These are phyloP conservation scores for Acanthamoeba healyi DNA, from an alignment of 208 protist genomes.

Conservation along the genomic window DNA sequence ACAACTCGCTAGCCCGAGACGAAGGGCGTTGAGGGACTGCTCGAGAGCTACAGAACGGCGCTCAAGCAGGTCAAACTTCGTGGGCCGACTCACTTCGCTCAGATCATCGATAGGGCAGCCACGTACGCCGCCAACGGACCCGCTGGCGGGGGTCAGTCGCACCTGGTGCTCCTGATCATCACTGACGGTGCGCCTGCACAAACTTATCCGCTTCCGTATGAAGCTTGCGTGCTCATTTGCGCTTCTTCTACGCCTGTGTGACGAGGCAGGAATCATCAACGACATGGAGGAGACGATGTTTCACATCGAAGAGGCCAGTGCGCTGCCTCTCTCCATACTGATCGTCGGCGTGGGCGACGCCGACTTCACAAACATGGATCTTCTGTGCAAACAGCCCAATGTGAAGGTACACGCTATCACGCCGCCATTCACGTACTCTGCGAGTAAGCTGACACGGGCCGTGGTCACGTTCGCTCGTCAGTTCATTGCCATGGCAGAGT, in stretches of 20 bases:
- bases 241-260: neutral
- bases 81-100: conserved; percentile 91
- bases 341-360: conserved; percentile 72
- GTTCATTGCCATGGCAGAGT: conserved; percentile 35
- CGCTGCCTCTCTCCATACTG: conserved; percentile 62
- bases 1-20: conserved; percentile 82
- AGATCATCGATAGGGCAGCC: conserved; percentile 10
- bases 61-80: conserved; percentile 84
- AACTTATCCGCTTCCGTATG: neutral
- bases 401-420: neutral
- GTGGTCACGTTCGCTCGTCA: neutral
- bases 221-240: neutral
- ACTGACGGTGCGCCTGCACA: conserved; percentile 32
- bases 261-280: conserved; percentile 34
- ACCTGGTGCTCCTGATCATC: conserved; percentile 51
- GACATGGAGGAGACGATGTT: conserved; percentile 34
- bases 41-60: conserved; percentile 85
- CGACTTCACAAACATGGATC: conserved; percentile 77
- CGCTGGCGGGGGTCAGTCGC: neutral
- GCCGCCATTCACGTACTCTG: neutral
- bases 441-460: no score
- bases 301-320: neutral
- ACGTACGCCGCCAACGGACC: conserved; percentile 37
- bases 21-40: conserved; percentile 87
- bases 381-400: conserved; percentile 59